Evolutionary conservation across 768 basidiomycete species (phyloP).

Genomic region (Cystofilobasidium capitatum): DNA sequence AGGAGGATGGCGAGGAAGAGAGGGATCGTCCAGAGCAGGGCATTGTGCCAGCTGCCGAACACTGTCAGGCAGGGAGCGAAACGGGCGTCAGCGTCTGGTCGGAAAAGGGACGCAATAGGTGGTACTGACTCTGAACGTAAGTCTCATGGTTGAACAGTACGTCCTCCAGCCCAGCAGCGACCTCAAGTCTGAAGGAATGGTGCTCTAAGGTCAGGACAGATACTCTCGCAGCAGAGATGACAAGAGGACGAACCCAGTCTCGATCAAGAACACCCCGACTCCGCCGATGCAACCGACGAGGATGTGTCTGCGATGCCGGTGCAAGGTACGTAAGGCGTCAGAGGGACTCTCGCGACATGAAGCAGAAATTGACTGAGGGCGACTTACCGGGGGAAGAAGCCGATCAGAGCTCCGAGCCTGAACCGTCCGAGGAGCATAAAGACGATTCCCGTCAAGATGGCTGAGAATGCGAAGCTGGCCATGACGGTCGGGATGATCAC

Average conservation of each 20-base stretch:
- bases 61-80: slow-evolving; percentile 48
- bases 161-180: slow-evolving; percentile 65
- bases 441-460: slow-evolving; percentile 70
- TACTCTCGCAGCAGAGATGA: neutral
- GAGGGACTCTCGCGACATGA: neutral
- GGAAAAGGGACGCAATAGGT: no score
- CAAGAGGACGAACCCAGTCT: slow-evolving; percentile 60
- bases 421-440: slow-evolving; percentile 81
- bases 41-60: slow-evolving; percentile 54
- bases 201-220: slow-evolving; percentile 32
- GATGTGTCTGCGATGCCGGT: slow-evolving; percentile 91
- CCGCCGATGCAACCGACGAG: slow-evolving; percentile 59
- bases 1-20: slow-evolving; percentile 65
- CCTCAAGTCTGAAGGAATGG: slow-evolving; percentile 50
- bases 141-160: slow-evolving; percentile 59
- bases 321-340: slow-evolving; percentile 46
- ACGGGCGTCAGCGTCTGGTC: no score
- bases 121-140: neutral
- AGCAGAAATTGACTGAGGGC: slow-evolving; percentile 56
- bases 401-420: slow-evolving; percentile 71
- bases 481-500: slow-evolving; percentile 87
- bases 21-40: slow-evolving; percentile 71
- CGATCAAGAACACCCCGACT: slow-evolving; percentile 84
- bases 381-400: slow-evolving; percentile 94
- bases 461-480: slow-evolving; percentile 74